A percentile compares a stretch with the other conserved stretches of the same genome.
Conservation (phyloP, 2,329 filamentous ascomycete genomes). For the Setomelanomma holmii region DNA sequence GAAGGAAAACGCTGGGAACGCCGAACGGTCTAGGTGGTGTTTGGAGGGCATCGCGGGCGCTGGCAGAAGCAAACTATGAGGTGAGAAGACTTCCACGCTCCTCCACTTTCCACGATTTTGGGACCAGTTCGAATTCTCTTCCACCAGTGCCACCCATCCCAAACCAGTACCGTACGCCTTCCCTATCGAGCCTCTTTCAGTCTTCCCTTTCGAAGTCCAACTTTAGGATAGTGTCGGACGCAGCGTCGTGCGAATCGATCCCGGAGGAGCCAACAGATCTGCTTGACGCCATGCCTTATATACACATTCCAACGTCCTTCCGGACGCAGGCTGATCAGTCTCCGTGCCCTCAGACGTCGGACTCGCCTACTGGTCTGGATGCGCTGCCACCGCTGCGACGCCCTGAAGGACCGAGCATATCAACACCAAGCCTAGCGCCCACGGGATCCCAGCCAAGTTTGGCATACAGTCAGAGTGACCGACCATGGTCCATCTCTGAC, state of each 20-base stretch:
- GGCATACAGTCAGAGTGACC: background rate
- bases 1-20: conserved; percentile 28
- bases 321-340: background rate
- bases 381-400: background rate
- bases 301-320: background rate
- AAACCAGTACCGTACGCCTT: conserved; percentile 22
- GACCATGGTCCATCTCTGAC: conserved; percentile 15
- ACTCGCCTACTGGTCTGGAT: conserved; percentile 1
- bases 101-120: conserved; percentile 36
- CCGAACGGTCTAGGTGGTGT: conserved; percentile 26
- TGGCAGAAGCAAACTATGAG: conserved; percentile 33
- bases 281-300: background rate
- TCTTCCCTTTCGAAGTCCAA: conserved; percentile 4
- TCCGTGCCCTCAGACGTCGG: background rate
- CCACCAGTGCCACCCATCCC: conserved; percentile 37
- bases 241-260: conserved; percentile 9
- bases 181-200: conserved; percentile 19
- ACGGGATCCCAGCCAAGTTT: background rate
- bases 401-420: background rate
- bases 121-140: conserved; percentile 14
- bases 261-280: conserved; percentile 9
- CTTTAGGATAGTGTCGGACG: conserved; percentile 1
- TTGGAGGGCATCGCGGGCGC: conserved; percentile 29
- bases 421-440: background rate
- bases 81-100: conserved; percentile 44